phyloP scores from a whole-genome alignment of 768 basidiomycete genomes.

The Mycena rebaudengoi region DNA sequence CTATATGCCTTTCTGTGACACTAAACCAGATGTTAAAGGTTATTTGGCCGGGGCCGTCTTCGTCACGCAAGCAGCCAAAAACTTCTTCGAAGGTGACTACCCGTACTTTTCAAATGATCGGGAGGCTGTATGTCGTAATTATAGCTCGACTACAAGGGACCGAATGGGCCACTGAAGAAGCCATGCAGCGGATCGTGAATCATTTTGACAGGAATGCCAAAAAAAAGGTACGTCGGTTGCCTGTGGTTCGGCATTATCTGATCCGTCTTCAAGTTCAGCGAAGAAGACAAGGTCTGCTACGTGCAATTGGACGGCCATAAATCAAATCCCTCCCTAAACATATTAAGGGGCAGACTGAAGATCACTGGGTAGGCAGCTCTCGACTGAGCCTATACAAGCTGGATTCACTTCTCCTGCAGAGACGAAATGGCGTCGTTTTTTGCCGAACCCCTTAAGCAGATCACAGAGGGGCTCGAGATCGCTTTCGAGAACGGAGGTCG shows the following conservation, averaged over 20 bases:
- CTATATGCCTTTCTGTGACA: background rate
- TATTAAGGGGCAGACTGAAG: constrained; percentile 27
- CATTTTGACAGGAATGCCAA: constrained; percentile 33
- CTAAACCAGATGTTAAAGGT: too few species aligned
- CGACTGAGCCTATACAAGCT: background rate
- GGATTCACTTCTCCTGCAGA: background rate
- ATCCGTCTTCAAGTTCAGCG: too few species aligned
- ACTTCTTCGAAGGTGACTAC: constrained; percentile 20
- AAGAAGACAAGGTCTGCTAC: constrained; percentile 17
- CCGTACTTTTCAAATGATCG: background rate
- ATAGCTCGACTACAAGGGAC: constrained; percentile 25
- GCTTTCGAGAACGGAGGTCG: constrained; percentile 29
- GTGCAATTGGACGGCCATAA: constrained; percentile 27
- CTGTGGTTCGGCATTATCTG: too few species aligned
- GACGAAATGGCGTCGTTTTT: constrained; percentile 29
- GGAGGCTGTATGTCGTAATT: too few species aligned
- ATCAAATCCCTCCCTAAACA: constrained; percentile 17
- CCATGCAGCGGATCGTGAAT: constrained; percentile 22
- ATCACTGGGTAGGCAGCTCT: constrained; percentile 24
- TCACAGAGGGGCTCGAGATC: constrained; percentile 26
- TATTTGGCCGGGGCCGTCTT: constrained; percentile 33
- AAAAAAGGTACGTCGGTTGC: constrained; percentile 27
- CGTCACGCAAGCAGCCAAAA: constrained; percentile 27
- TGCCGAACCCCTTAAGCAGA: constrained; percentile 19
- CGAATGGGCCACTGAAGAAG: constrained; percentile 28